Percentiles rank a stretch among this genome's conserved stretches.
Evolutionary conservation across 257 asterid species (phyloP).

Genomic region (Nicotiana sylvestris): DNA sequence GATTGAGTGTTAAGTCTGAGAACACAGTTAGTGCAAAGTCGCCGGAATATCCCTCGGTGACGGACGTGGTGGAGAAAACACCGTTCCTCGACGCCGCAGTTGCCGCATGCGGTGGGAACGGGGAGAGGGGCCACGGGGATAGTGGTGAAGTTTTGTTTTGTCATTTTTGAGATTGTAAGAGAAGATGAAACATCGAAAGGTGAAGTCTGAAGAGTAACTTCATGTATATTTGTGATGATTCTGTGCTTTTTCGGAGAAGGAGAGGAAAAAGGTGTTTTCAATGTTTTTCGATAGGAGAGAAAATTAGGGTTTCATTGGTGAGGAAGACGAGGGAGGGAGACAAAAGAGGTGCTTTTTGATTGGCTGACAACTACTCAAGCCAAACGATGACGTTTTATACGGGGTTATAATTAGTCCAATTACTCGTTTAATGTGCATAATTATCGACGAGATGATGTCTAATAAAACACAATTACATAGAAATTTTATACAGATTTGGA

Average conservation of each 20-base stretch:
- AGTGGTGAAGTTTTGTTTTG: constrained; percentile 33
- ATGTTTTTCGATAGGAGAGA: not conserved
- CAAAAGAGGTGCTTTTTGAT: not conserved
- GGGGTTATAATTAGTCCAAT: not conserved
- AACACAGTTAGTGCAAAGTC: constrained; percentile 85
- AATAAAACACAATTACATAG: too few relatives aligned
- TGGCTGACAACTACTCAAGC: not conserved
- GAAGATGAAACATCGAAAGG: constrained; percentile 3
- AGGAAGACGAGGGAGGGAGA: not conserved
- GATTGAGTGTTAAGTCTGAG: constrained; percentile 74
- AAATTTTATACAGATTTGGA: too few relatives aligned
- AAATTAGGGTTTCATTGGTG: constrained; percentile 6
- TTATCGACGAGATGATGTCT: not conserved
- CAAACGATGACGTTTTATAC: not conserved
- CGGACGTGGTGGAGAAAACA: constrained; percentile 69
- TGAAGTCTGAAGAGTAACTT: not conserved
- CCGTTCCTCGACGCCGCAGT: constrained; percentile 62
- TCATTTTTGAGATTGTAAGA: constrained; percentile 19
- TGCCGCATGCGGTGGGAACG: constrained; percentile 38
- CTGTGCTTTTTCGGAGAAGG: not conserved
- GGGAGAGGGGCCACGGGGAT: constrained; percentile 16
- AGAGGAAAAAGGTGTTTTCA: not conserved
- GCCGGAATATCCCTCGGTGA: constrained; percentile 61
- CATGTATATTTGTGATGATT: not conserved
- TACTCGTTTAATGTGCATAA: not conserved